A percentile compares a stretch with the other conserved stretches of the same genome.
Evolutionary conservation across 1,284 basidiomycete species (phyloP).

Genomic region (Apiotrichum siamense): DNA sequence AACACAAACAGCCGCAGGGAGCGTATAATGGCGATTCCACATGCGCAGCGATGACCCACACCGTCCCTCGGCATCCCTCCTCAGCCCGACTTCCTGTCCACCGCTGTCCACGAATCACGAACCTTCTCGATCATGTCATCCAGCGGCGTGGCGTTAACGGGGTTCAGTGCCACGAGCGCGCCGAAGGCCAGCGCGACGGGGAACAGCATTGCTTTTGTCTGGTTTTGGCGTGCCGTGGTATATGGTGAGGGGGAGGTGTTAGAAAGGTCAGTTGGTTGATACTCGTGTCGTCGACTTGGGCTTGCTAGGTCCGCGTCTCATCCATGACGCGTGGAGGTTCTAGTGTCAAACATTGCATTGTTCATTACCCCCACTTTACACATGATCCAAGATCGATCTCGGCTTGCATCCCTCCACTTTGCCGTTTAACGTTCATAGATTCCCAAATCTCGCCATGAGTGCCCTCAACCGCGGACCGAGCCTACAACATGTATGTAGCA

Average conservation of each 20-base stretch:
- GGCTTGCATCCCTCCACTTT: not conserved
- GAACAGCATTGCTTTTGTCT: slow-evolving; percentile 11
- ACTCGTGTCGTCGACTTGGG: no score
- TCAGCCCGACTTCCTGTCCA: no score
- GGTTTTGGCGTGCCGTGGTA: no score
- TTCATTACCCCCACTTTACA: no score
- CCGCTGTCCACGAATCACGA: no score
- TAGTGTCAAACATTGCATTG: no score
- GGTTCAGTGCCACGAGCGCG: slow-evolving; percentile 3
- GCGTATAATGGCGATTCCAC: not conserved
- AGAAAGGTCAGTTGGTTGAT: no score
- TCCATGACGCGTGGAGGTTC: no score
- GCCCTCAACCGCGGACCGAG: not conserved
- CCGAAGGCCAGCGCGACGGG: slow-evolving; percentile 1
- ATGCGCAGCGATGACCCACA: not conserved
- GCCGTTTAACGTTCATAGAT: not conserved
- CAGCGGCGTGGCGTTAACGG: slow-evolving; percentile 7
- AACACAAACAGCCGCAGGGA: no score
- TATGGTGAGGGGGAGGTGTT: no score
- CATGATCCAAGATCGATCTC: no score
- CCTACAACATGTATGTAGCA: slow-evolving; percentile 2
- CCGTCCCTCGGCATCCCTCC: not conserved
- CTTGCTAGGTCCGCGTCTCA: no score
- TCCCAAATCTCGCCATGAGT: not conserved
- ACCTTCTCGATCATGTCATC: slow-evolving; percentile 39